Evolutionary conservation across 2,329 filamentous ascomycete species (phyloP).

Genomic region (Diaporthe longicolla): DNA sequence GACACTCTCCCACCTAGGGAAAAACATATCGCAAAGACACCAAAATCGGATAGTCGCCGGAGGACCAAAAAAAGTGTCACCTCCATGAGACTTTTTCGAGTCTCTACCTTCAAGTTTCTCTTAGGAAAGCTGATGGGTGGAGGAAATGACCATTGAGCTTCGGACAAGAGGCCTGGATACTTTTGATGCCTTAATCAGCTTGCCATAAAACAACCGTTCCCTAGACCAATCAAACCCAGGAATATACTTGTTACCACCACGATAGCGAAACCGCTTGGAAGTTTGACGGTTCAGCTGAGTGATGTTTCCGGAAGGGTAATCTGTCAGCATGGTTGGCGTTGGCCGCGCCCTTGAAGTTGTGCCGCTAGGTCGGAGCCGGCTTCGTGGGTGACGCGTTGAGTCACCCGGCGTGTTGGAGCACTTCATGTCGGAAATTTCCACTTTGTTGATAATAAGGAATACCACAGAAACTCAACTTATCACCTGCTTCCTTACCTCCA

Average conservation of each 20-base stretch:
- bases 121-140: too few relatives aligned
- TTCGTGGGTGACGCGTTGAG: background rate
- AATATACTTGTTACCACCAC: background rate
- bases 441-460: too few relatives aligned
- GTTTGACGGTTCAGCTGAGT: background rate
- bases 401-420: background rate
- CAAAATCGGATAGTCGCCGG: too few relatives aligned
- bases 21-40: too few relatives aligned
- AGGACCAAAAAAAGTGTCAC: too few relatives aligned
- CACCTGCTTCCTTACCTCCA: too few relatives aligned
- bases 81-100: too few relatives aligned
- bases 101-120: too few relatives aligned
- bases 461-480: too few relatives aligned
- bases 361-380: background rate
- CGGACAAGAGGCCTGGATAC: background rate
- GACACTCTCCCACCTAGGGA: too few relatives aligned
- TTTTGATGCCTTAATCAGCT: background rate
- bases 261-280: background rate
- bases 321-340: background rate
- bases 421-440: too few relatives aligned
- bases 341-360: background rate
- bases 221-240: background rate
- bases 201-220: background rate
- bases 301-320: background rate
- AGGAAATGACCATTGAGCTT: background rate